Evolutionary conservation across 805 yeast genomes (phyloP).

Genomic region (Sugiyamaella valdiviana): DNA sequence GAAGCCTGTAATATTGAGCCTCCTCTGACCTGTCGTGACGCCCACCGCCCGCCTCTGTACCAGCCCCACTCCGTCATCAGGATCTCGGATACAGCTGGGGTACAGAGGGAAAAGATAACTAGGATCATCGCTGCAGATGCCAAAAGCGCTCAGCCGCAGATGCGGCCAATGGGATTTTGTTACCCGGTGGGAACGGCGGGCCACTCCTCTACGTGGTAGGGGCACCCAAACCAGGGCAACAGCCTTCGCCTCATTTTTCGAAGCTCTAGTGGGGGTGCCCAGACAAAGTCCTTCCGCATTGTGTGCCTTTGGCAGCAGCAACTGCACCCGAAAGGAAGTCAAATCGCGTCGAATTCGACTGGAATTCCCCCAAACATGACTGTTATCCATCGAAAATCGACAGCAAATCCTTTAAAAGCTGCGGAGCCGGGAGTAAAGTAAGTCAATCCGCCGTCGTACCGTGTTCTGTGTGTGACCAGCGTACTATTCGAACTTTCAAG

Average conservation of each 20-base stretch:
- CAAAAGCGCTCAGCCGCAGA: too few species aligned
- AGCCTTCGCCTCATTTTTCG: background rate
- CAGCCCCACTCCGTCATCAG: too few species aligned
- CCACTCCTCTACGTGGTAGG: background rate
- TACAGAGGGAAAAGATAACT: too few species aligned
- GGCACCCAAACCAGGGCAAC: background rate
- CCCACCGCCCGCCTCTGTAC: too few species aligned
- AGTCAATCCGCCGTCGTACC: constrained; percentile 12
- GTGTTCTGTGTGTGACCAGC: background rate
- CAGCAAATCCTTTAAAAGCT: constrained; percentile 28
- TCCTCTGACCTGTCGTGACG: too few species aligned
- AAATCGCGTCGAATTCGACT: background rate
- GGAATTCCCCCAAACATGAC: constrained; percentile 25
- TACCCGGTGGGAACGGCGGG: background rate
- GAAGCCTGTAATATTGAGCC: too few species aligned
- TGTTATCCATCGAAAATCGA: constrained; percentile 34
- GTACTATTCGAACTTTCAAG: too few species aligned
- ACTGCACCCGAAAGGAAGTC: background rate
- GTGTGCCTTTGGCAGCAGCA: background rate
- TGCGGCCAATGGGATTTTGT: too few species aligned
- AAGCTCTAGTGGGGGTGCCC: background rate
- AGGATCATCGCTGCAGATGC: too few species aligned
- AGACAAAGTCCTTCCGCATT: background rate
- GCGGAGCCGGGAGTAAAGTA: constrained; percentile 36
- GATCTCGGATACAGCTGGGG: too few species aligned